Base-by-base conservation (phyloP, 2,329 filamentous ascomycete genomes). In the Fusarium succisae region DNA sequence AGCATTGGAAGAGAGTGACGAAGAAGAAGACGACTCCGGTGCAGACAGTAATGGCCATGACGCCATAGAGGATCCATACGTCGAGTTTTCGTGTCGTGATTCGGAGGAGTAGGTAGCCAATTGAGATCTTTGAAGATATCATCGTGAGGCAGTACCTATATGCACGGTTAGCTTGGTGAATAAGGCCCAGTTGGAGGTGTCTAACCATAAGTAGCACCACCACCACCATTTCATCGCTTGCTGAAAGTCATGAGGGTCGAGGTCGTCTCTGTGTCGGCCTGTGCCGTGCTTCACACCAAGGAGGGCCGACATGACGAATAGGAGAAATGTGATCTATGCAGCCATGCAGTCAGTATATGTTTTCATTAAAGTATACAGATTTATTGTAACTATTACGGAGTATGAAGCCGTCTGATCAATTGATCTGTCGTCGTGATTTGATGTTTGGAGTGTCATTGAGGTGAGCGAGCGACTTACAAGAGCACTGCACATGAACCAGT, bases 31-130 rank as follows among this genome's bases (percentile, higher is more conserved):
- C 74, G 26, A 80, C n/a, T 48, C 83, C 82, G 18, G 82, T 82
- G 50, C 82, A 62, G 22, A 83, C 76, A 18, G 83, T 84, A 57
- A 80, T 73, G 43, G 77, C 55, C 68, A 83, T 80, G n/a, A 82
- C 80, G 4, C 72, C 30, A 56, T 83, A 81, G 28, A 86, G 80
- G 55, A 83, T 82, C 76, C 77, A 79, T 26, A 79, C 71, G 64
- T 86, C 79, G 15, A 78, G 12, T 22, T 75, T 78, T 20, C 78
- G 75, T 64, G 81, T 77, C 12, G 83, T 81, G 56, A 86, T 81
- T 50, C 84, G 84, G 22, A 84, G 78, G 26, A 86, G 79, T 59
- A 85, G 84, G 63, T 78, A 81, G n/a, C 81, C 82, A 70, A 86
- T 85, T 37, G 84, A 86, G 22, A 84, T 76, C 66, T 86, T 86